Evolutionary conservation across 805 yeast genomes (phyloP), one percentile per base, ranked within the genome.

Genomic region (Pichia insulana): DNA sequence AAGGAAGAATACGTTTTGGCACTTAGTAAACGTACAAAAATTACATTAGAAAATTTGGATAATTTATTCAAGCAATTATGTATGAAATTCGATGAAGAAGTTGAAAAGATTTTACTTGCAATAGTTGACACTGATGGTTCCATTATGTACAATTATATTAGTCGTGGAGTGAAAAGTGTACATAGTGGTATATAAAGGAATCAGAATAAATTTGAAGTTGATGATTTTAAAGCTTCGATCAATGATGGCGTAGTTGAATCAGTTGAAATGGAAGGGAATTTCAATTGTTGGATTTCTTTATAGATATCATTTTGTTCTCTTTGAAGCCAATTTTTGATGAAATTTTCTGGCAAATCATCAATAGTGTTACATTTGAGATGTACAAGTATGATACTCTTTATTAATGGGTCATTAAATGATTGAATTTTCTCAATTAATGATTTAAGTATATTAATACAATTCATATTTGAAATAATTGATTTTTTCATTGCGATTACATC

Each of bases 91-190:
- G 18, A 28, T 3, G 36, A 12, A 11, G 13, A 13, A 7, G 74
- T 77, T 0, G 59, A 58, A 35, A 61, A 78, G 43, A 47, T 83
- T 3, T 62, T 79, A 0, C 48, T 77, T 26, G 88, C 75, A 0
- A 63, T 82, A 7, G 69, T 74, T 2, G 78, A 74, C 50, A 71
- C 71, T 42, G 92, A 83, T 55, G 80, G 86, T 2, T 78, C 88
- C 0, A 68, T 80, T 16, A 80, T 80, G n/a, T 83, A 77, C 51
- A 82, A 83, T 57, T 73, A 74, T 55, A 67, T 79, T 15, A 76
- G 80, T 56, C 77, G 76, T 51, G 89, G 89, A 4, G 59, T 81
- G 9, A 75, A 69, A 28, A 76, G 30, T 27, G 36, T 33, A 30
- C 16, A 31, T 20, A 26, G 20, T 26, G 20, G 31, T 4, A 12